Evolutionary conservation across 805 yeast genomes (phyloP), one percentile per base, ranked within the genome.

Genomic region (Starmerella vaccinii): DNA sequence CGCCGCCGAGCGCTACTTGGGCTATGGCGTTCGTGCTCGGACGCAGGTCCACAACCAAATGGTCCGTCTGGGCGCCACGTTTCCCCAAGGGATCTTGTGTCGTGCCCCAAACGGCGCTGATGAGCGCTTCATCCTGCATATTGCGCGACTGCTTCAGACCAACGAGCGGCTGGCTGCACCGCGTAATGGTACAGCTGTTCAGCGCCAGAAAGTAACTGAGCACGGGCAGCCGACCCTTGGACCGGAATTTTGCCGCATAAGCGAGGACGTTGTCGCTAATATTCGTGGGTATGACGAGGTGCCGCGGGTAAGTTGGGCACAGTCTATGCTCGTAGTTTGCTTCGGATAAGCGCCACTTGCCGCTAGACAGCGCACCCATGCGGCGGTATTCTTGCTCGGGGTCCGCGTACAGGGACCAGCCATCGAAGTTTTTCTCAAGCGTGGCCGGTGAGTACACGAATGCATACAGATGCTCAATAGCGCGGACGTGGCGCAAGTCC

Each of bases 1-100:
- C 98, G n/a, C 97, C 98, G 12, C 98, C 98, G 15, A 92, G 68
- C 0, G 97, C 97, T 42, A 86, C 85, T 61, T 92, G 97, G 0
- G 96, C 97, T 77, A 88, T 77, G 7, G 97, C 97, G 65, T 92
- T 92, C 0, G 97, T 83, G 23, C 88, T 65, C 0, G 98, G 98
- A 50, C 98, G 72, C 21, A 95, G 84, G 68, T 92, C 98, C 4
- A 87, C 90, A 27, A 92, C 80, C 26, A 92, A 66, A 61, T 89
- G 81, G 42, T 72, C 74, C 21, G 75, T 61, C 58, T 64, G 58
- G 4, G 67, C 67, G 13, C 68, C 66, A 29, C 49, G 60, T 40
- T 57, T 52, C 39, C 60, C 67, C 16, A 57, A 52, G 8, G 64
- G 64, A 6, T 59, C 54, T 29, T 58, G 62, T 12, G 83, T 84